Conservation (phyloP, 306 rosid genomes). For the Cucurbita pepo region DNA sequence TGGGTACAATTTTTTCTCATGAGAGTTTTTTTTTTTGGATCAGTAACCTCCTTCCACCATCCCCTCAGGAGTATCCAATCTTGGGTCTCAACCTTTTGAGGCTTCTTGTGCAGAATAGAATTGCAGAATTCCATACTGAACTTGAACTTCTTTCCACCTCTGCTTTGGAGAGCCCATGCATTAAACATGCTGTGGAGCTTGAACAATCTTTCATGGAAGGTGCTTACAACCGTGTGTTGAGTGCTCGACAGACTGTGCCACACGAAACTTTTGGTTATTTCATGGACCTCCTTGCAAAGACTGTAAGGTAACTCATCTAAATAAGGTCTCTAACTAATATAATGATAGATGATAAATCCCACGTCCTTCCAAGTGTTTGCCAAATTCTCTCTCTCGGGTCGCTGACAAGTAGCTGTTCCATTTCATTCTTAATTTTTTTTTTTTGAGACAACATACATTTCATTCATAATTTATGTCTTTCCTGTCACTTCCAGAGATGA, state of each 20-base stretch:
- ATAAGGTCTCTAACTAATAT: background rate
- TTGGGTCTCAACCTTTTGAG: slow-evolving; percentile 94
- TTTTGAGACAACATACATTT: too few species aligned
- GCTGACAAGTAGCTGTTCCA: too few species aligned
- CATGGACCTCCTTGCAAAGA: slow-evolving; percentile 96
- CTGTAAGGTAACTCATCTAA: slow-evolving; percentile 51
- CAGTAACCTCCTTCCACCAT: slow-evolving; percentile 69
- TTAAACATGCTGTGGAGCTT: slow-evolving; percentile 91
- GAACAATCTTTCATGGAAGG: slow-evolving; percentile 99
- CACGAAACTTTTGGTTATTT: slow-evolving; percentile 78
- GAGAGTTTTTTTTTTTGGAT: slow-evolving; percentile 7
- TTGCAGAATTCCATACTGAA: slow-evolving; percentile 97
- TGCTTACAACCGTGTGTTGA: slow-evolving; percentile 90
- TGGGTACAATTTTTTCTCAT: background rate
- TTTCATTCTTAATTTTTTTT: too few species aligned
- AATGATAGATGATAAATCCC: background rate
- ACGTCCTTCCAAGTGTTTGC: too few species aligned
- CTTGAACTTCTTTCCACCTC: slow-evolving; percentile 67
- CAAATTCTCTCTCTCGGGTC: too few species aligned
- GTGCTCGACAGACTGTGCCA: slow-evolving; percentile 87
- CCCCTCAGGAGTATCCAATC: slow-evolving; percentile 78
- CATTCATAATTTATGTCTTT: too few species aligned
- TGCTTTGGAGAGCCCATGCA: slow-evolving; percentile 89
- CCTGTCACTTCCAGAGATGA: too few species aligned
- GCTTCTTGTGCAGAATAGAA: slow-evolving; percentile 92